A percentile compares a stretch with the other conserved stretches of the same genome.
These are phyloP conservation scores for Cnidoscolus chayamansa DNA, from an alignment of 441 rosid species.

Conservation along the genomic window DNA sequence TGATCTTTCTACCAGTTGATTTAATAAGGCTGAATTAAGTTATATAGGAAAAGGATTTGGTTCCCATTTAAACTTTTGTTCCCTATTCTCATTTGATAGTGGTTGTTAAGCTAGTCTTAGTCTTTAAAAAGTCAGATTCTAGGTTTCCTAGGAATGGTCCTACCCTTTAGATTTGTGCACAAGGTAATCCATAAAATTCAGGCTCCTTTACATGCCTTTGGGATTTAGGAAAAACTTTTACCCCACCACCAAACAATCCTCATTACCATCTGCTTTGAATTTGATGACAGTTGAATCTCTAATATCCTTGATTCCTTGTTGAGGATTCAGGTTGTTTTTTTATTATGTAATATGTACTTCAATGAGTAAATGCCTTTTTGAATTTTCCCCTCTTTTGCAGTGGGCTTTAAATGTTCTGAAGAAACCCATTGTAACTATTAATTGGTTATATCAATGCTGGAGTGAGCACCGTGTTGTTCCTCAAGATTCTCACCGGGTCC, in stretches of 20 bases:
- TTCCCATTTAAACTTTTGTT: neutral
- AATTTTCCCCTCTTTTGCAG: slow-evolving; percentile 43
- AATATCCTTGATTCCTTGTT: neutral
- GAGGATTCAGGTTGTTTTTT: neutral
- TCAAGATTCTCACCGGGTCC: slow-evolving; percentile 79
- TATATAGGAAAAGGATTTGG: neutral
- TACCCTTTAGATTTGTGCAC: neutral
- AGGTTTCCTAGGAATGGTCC: neutral
- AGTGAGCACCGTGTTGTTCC: slow-evolving; percentile 96
- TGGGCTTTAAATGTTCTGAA: slow-evolving; percentile 82
- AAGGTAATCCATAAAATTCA: slow-evolving; percentile 1
- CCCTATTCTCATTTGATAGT: neutral
- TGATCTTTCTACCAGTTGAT: neutral
- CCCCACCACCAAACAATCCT: neutral
- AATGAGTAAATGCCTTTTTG: slow-evolving; percentile 8
- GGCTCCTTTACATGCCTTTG: neutral
- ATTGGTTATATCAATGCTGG: slow-evolving; percentile 91
- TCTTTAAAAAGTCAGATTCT: neutral
- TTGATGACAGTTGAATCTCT: neutral
- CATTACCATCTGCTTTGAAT: neutral
- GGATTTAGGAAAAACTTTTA: neutral
- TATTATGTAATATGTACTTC: slow-evolving; percentile 7
- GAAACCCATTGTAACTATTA: slow-evolving; percentile 79
- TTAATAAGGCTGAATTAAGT: neutral
- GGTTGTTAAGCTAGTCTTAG: neutral